Base-by-base conservation (phyloP, 352 stramenopile species). In the Globisporangium viniferum region DNA sequence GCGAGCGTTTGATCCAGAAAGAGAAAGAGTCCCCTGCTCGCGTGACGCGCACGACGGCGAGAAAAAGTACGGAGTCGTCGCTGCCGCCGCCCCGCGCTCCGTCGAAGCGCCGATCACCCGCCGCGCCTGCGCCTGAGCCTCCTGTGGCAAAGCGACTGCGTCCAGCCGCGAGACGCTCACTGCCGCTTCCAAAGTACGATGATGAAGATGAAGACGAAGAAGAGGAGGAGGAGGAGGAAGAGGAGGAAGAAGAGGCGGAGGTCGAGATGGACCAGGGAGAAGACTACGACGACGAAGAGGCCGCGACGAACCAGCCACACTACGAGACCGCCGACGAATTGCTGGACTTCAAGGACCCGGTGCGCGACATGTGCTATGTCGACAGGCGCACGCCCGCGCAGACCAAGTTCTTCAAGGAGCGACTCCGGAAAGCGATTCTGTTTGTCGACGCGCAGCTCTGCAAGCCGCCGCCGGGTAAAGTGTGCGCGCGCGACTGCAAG, bases 351-450 rank as follows among this genome's bases (percentile, higher is more conserved):
- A 81, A 89, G 64, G 82, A 92, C 64, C 71, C 79, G 8, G 86
- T 92, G 64, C 80, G 82, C 1, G 79, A 91, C 29, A 70, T 91
- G 72, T 90, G 84, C 69, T 92, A 88, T 56, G 68, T 74, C 9
- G 82, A 90, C 10, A 71, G 77, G 14, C 84, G 84, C 55, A 81
- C 79, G 1, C 69, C 70, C 2, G 70, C 67, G 31, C 76, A 89
- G 64, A 90, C 77, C 29, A 77, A 76, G 66, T 91, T 91, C 64
- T 90, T 92, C 57, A 92, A 92, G 66, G 78, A 88, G 8, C 74
- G 81, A 36, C 64, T 91, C 31, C 78, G 81, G 56, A 85, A 85
- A 68, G 77, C 83, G 18, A 90, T 91, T 41, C 49, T 86, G 67
- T 89, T 91, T 67, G 83, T 91, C 10, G 83, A 91, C 59, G 81